A percentile compares a stretch with the other conserved stretches of the same genome.
phyloP scores from a whole-genome alignment of 2,329 filamentous ascomycete species.

The Ambrosiella beaveri region DNA sequence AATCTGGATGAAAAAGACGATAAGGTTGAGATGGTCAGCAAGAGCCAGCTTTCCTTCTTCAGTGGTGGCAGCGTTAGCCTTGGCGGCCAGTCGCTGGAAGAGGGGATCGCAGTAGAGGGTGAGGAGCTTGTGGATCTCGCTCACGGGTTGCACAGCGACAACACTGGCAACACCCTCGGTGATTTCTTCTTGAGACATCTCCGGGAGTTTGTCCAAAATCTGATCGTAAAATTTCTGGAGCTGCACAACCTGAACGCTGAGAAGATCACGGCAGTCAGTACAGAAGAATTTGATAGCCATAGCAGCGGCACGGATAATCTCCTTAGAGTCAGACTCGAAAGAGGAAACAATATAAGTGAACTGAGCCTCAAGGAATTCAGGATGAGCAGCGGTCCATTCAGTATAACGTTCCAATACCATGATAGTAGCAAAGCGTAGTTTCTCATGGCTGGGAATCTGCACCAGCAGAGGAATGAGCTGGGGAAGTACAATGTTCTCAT shows the following conservation, averaged over 20 bases:
- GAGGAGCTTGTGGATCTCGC: conserved; percentile 66
- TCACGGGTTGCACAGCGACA: conserved; percentile 65
- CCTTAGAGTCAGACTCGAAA: conserved; percentile 73
- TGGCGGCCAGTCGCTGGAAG: conserved; percentile 65
- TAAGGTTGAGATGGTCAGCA: conserved; percentile 79
- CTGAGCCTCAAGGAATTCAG: conserved; percentile 79
- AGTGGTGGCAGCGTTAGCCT: conserved; percentile 70
- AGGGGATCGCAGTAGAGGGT: conserved; percentile 90
- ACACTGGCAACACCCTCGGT: conserved; percentile 91
- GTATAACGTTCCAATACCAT: conserved; percentile 96
- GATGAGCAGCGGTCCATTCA: conserved; percentile 90
- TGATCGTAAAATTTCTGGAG: conserved; percentile 86
- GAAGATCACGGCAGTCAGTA: conserved; percentile 74
- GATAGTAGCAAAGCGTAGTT: conserved; percentile 94
- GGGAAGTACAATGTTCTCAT: conserved; percentile 73
- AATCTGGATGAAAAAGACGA: conserved; percentile 74
- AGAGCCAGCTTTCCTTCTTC: conserved; percentile 72
- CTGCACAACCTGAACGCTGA: conserved; percentile 68
- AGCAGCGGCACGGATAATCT: conserved; percentile 80
- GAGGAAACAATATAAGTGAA: conserved; percentile 91
- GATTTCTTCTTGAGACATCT: conserved; percentile 81
- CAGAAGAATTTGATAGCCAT: conserved; percentile 96
- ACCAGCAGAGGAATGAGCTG: conserved; percentile 87
- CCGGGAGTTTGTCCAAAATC: conserved; percentile 70
- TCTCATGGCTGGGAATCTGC: conserved; percentile 88